A percentile compares a stretch with the other conserved stretches of the same genome.
phyloP scores from a whole-genome alignment of 2,329 filamentous ascomycete species.

The Amylocarpus encephaloides region DNA sequence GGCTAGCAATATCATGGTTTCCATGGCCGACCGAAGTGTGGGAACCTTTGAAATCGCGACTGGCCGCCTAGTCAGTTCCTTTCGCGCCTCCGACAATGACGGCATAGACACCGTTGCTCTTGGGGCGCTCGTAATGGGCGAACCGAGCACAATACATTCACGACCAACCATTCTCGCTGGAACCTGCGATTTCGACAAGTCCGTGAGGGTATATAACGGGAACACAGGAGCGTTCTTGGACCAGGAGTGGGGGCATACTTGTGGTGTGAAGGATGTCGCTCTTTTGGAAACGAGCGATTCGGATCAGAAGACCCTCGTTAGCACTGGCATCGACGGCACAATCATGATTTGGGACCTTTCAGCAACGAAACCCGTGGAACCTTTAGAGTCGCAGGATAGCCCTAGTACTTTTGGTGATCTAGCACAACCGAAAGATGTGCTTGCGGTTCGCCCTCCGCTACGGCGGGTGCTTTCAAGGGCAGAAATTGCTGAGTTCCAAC shows the following conservation, averaged over 20 bases:
- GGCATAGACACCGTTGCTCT: slow-evolving; percentile 76
- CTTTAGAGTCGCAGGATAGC: slow-evolving; percentile 18
- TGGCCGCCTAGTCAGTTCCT: slow-evolving; percentile 64
- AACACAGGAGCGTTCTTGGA: slow-evolving; percentile 72
- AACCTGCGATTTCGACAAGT: slow-evolving; percentile 94
- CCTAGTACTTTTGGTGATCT: slow-evolving; percentile 14
- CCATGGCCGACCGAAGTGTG: slow-evolving; percentile 53
- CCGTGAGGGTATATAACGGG: slow-evolving; percentile 80
- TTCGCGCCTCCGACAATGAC: slow-evolving; percentile 78
- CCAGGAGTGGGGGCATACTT: slow-evolving; percentile 91
- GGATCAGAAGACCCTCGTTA: slow-evolving; percentile 55
- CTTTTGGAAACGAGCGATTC: slow-evolving; percentile 55
- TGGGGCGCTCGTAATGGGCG: slow-evolving; percentile 65
- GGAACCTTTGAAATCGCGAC: slow-evolving; percentile 57
- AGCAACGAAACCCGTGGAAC: slow-evolving; percentile 15
- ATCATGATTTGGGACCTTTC: slow-evolving; percentile 65
- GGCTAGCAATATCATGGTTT: slow-evolving; percentile 48
- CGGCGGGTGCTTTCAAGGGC: slow-evolving; percentile 80
- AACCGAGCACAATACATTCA: slow-evolving; percentile 48
- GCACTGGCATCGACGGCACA: slow-evolving; percentile 71
- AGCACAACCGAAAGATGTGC: slow-evolving; percentile 39
- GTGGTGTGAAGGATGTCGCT: slow-evolving; percentile 81
- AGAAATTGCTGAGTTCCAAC: slow-evolving; percentile 75
- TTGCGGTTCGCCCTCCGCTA: slow-evolving; percentile 63
- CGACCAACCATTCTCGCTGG: slow-evolving; percentile 64